Base-by-base conservation (phyloP, 306 rosid genomes). In the Lupinus albus region DNA sequence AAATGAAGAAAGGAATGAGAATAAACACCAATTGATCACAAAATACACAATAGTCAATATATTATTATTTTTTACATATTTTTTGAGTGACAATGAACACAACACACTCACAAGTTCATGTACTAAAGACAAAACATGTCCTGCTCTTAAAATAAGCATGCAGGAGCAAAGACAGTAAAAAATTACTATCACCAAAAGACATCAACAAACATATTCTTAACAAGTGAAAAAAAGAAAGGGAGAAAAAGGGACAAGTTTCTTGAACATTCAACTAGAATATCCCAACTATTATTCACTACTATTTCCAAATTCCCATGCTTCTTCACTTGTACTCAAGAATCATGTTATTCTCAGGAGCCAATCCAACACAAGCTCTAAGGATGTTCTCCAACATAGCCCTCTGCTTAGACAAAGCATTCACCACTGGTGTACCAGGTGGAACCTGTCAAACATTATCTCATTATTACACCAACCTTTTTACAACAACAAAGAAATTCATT, bases 331-430 rank as follows among this genome's bases (percentile, higher is more conserved):
- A 90, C 74, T 93, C 99, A 57, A 93, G 84, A 52, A 93, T 93
- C 99, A 93, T 93, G 90, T 93, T 93, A 82, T 93, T 93, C 83
- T 93, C 99, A 3, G 99, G 99, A 51, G 99, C 94, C 85, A 93
- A 78, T 52, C 99, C 99, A 73, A 93, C 97, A 80, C 97, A 88
- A 52, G 96, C 99, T 76, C 99, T 85, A 86, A 93, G 15, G 20
- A 93, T 93, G 87, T 93, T 93, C 79, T 93, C 99, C 52, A 93
- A 86, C 99, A 93, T 93, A 7, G 99, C 94, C 18, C 99, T 77
- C 86, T 93, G 99, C 94, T 93, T 93, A 3, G 99, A 83, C 64
- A 93, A 82, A 14, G 99, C 99, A 71, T 93, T 93, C 90, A 93
- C 97, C 74, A 93, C 99, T 1, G 99, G 99, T 1, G 99, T 93